phyloP scores from a whole-genome alignment of 352 stramenopile species.

The Globisporangium nodosum region DNA sequence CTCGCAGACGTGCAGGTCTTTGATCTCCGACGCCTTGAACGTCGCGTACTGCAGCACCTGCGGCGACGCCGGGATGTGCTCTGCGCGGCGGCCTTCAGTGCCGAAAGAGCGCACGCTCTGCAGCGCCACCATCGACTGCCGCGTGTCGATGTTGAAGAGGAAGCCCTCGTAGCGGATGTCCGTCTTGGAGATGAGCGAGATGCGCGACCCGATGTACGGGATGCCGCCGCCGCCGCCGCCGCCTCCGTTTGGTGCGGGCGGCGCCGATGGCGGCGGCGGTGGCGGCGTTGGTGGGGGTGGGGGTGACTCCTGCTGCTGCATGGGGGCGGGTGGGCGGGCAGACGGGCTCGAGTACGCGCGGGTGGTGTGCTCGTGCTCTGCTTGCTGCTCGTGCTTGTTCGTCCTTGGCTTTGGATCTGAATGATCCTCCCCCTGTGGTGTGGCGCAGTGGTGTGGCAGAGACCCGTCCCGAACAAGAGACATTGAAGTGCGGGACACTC shows the following conservation, averaged over 20 bases:
- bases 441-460: not conserved
- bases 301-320: constrained; percentile 8
- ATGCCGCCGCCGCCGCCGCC: constrained; percentile 46
- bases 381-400: not conserved
- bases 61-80: constrained; percentile 70
- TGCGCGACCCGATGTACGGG: constrained; percentile 78
- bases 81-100: constrained; percentile 65
- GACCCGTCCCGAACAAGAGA: not conserved
- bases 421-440: not conserved
- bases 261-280: not conserved
- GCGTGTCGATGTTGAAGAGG: constrained; percentile 84
- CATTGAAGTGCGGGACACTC: not conserved
- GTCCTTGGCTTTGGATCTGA: not conserved
- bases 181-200: constrained; percentile 84
- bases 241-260: not conserved
- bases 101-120: constrained; percentile 80
- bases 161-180: constrained; percentile 85
- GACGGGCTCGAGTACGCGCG: too few species aligned
- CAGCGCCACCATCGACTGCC: constrained; percentile 75
- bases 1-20: constrained; percentile 82
- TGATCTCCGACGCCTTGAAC: constrained; percentile 83
- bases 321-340: too few species aligned
- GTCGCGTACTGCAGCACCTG: constrained; percentile 75
- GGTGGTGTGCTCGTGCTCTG: not conserved
- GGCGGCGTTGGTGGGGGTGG: constrained; percentile 15